These are phyloP conservation scores for Phytophthora megakarya DNA, from an alignment of 352 stramenopile species.

Conservation along the genomic window DNA sequence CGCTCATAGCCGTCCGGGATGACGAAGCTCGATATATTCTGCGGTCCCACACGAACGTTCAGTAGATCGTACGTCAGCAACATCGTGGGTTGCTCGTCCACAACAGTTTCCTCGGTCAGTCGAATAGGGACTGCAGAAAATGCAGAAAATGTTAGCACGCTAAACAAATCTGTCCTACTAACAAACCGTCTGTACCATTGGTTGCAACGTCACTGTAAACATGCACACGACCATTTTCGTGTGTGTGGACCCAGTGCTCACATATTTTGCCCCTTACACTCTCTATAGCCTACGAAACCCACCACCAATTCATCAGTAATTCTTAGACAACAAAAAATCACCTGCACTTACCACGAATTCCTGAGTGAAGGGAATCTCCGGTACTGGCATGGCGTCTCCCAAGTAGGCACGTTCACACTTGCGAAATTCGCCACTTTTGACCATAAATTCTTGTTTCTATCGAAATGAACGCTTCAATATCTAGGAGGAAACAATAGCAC, in stretches of 20 bases:
- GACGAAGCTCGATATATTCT: slow-evolving; percentile 49
- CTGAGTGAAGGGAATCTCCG: slow-evolving; percentile 55
- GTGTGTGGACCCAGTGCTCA: slow-evolving; percentile 67
- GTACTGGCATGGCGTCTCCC: slow-evolving; percentile 60
- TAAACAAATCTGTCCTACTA: background rate
- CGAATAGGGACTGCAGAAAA: slow-evolving; percentile 59
- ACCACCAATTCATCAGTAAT: background rate
- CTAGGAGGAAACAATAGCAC: background rate
- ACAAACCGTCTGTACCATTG: slow-evolving; percentile 32
- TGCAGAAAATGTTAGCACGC: slow-evolving; percentile 2
- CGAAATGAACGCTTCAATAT: slow-evolving; percentile 7
- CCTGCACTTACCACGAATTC: slow-evolving; percentile 46
- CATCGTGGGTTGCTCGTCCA: slow-evolving; percentile 50
- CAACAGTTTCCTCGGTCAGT: slow-evolving; percentile 63
- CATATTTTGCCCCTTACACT: slow-evolving; percentile 59
- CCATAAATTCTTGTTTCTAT: slow-evolving; percentile 75
- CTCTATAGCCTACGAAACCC: slow-evolving; percentile 50
- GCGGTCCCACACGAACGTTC: slow-evolving; percentile 54
- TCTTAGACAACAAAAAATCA: background rate
- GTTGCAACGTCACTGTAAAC: slow-evolving; percentile 57
- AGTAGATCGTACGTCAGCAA: slow-evolving; percentile 69
- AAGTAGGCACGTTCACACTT: slow-evolving; percentile 79
- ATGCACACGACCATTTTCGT: slow-evolving; percentile 58
- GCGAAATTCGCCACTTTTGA: slow-evolving; percentile 64
- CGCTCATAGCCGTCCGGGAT: slow-evolving; percentile 68